A percentile compares a stretch with the other conserved stretches of the same genome.
These are phyloP conservation scores for Pythium apleroticum DNA, from an alignment of 352 stramenopile genomes.

Conservation along the genomic window DNA sequence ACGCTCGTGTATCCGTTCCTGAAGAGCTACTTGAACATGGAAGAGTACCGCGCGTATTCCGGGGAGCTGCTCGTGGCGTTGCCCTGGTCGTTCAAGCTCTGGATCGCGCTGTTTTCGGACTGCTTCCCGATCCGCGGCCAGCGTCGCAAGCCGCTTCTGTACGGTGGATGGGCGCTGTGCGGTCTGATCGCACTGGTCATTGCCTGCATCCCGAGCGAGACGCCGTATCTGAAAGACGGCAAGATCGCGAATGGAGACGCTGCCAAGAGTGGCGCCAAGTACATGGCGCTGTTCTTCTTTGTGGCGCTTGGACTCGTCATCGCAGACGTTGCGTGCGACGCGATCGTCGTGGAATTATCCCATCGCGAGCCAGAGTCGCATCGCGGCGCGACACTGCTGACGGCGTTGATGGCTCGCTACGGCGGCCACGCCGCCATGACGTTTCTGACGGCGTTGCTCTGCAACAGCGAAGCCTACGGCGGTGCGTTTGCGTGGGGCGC, in stretches of 20 bases:
- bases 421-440: slow-evolving; percentile 38
- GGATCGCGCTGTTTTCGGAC: slow-evolving; percentile 51
- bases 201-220: slow-evolving; percentile 32
- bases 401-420: slow-evolving; percentile 40
- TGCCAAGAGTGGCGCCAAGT: slow-evolving; percentile 35
- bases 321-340: slow-evolving; percentile 44
- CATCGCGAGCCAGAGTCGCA: slow-evolving; percentile 23
- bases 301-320: slow-evolving; percentile 51
- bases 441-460: slow-evolving; percentile 50
- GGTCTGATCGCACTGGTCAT: slow-evolving; percentile 48
- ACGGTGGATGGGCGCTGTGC: slow-evolving; percentile 49
- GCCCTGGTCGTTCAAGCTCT: slow-evolving; percentile 60
- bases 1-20: slow-evolving; percentile 63
- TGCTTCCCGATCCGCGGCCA: slow-evolving; percentile 43
- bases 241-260: slow-evolving; percentile 41
- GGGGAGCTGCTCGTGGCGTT: slow-evolving; percentile 55
- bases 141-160: slow-evolving; percentile 49
- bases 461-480: slow-evolving; percentile 52
- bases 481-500: slow-evolving; percentile 49
- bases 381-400: slow-evolving; percentile 29
- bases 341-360: slow-evolving; percentile 45
- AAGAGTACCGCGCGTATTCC: slow-evolving; percentile 55
- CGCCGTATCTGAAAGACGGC: slow-evolving; percentile 39
- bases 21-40: slow-evolving; percentile 76
- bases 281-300: slow-evolving; percentile 53